Base-by-base conservation (phyloP, 225 moss, liverwort and hornwort species). In the Bryum argenteum region DNA sequence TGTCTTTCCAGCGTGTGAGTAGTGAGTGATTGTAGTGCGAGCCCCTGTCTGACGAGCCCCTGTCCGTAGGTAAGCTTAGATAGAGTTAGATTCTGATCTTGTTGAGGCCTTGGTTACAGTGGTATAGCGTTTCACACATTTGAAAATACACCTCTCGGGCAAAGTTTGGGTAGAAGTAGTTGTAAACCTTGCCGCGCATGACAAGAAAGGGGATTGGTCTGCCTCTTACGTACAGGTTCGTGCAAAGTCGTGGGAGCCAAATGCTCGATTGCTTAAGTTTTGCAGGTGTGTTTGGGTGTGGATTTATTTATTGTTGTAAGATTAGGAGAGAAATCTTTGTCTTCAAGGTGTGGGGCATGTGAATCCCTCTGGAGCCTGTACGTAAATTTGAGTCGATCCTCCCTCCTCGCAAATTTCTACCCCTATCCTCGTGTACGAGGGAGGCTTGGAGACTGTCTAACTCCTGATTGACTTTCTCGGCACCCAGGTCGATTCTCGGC, bases 281-380 rank as follows among this genome's bases (percentile, higher is more conserved):
- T 88, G 90, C 94, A 94, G 91, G 94, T 94, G 94, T 94, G 94
- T 93, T 83, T 79, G 81, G 91, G 80, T 89, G 79, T 89, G 84
- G 84, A 79, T 88, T 85, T 83, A 77, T 77, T 88, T 88, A 80
- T 80, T 85, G 78, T 69, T 87, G 83, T 81, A 79, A 79, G 82
- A 81, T 78, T 79, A 84, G 71, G 80, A 78, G 81, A 79, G 83
- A 81, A 72, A 83, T 81, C 45, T 79, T 79, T 81, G 80, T 88
- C 83, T 84, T 76, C 78, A 80, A 84, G 80, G 83, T 85, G 82
- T 82, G 89, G 82, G 81, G 75, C 73, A 69, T 75, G 72, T 73
- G 66, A 75, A 79, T 66, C 80, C 81, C 76, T 82, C 72, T 84
- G 59, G 78, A 80, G 80, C 67, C 71, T 77, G 19, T 64, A 55